Base-by-base conservation (phyloP, 116 monocot genomes). In the Phalaenopsis hybrid region DNA sequence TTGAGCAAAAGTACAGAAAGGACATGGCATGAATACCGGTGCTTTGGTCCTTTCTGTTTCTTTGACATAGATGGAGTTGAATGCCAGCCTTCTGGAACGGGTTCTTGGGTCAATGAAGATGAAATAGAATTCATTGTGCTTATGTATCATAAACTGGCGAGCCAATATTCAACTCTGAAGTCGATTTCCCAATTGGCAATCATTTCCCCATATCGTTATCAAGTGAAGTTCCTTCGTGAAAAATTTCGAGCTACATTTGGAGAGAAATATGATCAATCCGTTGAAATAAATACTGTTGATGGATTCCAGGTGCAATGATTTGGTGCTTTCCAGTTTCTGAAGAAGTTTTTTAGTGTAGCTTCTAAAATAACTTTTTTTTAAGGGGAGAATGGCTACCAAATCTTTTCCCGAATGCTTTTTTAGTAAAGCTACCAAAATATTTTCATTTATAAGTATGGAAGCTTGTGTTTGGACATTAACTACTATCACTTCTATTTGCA, bases 231-330 rank as follows among this genome's bases (percentile, higher is more conserved):
- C 80, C 84, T 99, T 81, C 81, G 83, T n/a, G 85, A 95, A 51
- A 81, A 73, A 33, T 95, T 95, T 75, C 78, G 77, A 41, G 82
- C 84, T 23, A 87, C 86, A 44, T 99, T 95, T 80, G 99, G 99
- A 1, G 81, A 90, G 79, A 79, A 84, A 23, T 91, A 86, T 34
- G 81, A 95, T 68, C 80, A 92, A 82, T 33, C 88, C n/a, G 90
- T 95, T 43, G 96, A 99, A 83, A 85, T 99, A 81, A 99, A 95
- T 28, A 99, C 99, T 52, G 91, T 99, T 77, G 99, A 99, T 88
- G 99, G 99, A 2, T 99, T 95, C 88, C 99, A 99, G 93, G 95
- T 98, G 78, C 70, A 23, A 45, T 46, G 45, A 75, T 5, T 75
- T 46, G 1, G 13, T 37, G 15, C 25, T 59, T 58, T 59, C 59